phyloP scores from a whole-genome alignment of 768 basidiomycete species.

The Podaxis carcinomalis region DNA sequence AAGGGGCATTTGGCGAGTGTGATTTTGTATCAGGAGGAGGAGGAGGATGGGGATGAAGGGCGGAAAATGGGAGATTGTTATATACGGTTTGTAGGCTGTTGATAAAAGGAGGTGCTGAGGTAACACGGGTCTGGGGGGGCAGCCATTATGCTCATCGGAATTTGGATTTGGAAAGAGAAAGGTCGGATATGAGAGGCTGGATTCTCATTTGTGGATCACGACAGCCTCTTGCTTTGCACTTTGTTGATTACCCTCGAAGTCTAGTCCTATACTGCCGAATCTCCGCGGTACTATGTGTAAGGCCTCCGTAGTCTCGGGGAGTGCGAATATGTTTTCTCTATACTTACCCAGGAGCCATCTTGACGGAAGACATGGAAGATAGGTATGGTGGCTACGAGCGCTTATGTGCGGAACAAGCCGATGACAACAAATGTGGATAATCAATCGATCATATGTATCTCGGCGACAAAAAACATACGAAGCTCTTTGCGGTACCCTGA shows the following conservation, averaged over 20 bases:
- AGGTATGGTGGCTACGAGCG: not conserved
- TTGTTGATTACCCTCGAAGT: constrained; percentile 7
- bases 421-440: not conserved
- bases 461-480: not conserved
- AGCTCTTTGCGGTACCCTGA: not conserved
- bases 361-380: not conserved
- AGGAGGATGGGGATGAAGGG: not conserved
- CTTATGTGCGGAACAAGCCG: constrained; percentile 4
- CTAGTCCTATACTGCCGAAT: not conserved
- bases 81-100: constrained; percentile 6
- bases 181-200: not conserved
- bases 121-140: not conserved
- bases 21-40: not conserved
- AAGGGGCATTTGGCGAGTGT: constrained; percentile 36
- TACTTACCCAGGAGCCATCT: not conserved
- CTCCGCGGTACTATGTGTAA: constrained; percentile 10
- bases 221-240: constrained; percentile 15
- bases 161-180: constrained; percentile 7
- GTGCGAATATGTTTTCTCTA: not conserved
- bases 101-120: not conserved
- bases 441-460: not conserved
- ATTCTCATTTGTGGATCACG: constrained; percentile 21
- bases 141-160: constrained; percentile 1
- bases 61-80: constrained; percentile 9
- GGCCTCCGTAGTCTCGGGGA: not conserved